phyloP scores from a whole-genome alignment of 495 filamentous ascomycete genomes.

The Chaetomium tenue region DNA sequence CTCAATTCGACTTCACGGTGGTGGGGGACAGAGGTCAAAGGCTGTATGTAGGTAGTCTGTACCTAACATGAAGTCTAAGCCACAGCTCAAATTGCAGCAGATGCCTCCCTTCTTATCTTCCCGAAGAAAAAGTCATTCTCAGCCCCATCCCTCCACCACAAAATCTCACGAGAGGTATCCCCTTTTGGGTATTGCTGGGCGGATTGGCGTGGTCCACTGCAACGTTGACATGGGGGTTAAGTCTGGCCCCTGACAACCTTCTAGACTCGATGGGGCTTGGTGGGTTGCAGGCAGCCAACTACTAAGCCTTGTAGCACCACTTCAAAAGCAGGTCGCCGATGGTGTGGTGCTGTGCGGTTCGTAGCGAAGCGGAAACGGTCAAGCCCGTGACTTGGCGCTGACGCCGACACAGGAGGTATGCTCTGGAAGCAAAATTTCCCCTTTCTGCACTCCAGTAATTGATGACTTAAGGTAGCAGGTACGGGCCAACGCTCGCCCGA shows the following conservation, averaged over 20 bases:
- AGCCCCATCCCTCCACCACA: background rate
- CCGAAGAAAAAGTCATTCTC: background rate
- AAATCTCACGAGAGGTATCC: background rate
- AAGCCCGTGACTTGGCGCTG: background rate
- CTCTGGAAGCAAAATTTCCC: background rate
- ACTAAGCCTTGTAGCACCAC: no score
- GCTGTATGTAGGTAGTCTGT: no score
- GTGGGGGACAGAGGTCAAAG: background rate
- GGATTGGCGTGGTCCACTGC: background rate
- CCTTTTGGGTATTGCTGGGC: background rate
- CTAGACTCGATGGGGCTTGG: slow-evolving; percentile 4
- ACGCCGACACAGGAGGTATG: no score
- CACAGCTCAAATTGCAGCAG: no score
- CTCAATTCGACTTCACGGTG: background rate
- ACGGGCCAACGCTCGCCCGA: no score
- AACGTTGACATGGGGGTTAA: background rate
- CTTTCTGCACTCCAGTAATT: no score
- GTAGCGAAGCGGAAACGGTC: background rate
- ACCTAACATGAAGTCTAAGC: no score
- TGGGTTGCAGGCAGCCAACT: background rate
- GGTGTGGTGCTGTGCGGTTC: background rate
- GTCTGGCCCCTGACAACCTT: background rate
- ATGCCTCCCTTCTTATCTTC: slow-evolving; percentile 1
- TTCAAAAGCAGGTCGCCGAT: background rate
- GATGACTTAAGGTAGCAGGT: no score